Percentiles rank a stretch among this genome's conserved stretches.
Evolutionary conservation across 352 stramenopile genomes (phyloP).

Genomic region (Globisporangium takayamanum): DNA sequence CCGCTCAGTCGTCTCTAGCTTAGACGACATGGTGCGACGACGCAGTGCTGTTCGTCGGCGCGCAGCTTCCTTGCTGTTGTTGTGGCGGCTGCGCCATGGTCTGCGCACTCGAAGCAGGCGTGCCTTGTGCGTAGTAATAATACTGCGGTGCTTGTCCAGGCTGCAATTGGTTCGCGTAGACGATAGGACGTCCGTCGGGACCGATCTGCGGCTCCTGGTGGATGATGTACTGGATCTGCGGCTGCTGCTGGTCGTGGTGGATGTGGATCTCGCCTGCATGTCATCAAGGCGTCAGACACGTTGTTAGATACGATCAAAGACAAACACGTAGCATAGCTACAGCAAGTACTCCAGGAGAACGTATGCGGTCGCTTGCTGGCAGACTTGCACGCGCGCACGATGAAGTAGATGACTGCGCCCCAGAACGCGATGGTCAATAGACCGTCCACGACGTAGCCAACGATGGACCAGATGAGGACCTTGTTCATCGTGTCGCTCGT

Average conservation of each 20-base stretch:
- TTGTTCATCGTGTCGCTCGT: not conserved
- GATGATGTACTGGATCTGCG: conserved; percentile 5
- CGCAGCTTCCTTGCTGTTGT: not conserved
- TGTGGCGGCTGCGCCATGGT: not conserved
- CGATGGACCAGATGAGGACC: not conserved
- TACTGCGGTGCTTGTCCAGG: not conserved
- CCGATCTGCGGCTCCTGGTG: conserved; percentile 1
- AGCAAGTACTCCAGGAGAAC: not conserved
- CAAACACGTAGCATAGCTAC: not conserved
- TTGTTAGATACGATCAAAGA: not conserved
- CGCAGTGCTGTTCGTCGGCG: not conserved
- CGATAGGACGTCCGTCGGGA: not conserved
- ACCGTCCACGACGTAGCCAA: conserved; percentile 3
- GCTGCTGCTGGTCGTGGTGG: not conserved
- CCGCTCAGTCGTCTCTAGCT: not conserved
- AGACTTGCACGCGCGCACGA: not conserved
- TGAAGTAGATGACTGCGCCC: conserved; percentile 1
- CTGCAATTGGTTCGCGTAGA: not conserved
- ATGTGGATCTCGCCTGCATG: not conserved
- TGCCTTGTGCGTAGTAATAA: not conserved
- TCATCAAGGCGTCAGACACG: not conserved
- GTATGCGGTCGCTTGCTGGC: not conserved
- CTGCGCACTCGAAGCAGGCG: not conserved
- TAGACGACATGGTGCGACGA: not conserved
- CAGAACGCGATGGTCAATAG: not conserved